Base-by-base conservation (phyloP, 768 basidiomycete species). In the Mycena haematopus region DNA sequence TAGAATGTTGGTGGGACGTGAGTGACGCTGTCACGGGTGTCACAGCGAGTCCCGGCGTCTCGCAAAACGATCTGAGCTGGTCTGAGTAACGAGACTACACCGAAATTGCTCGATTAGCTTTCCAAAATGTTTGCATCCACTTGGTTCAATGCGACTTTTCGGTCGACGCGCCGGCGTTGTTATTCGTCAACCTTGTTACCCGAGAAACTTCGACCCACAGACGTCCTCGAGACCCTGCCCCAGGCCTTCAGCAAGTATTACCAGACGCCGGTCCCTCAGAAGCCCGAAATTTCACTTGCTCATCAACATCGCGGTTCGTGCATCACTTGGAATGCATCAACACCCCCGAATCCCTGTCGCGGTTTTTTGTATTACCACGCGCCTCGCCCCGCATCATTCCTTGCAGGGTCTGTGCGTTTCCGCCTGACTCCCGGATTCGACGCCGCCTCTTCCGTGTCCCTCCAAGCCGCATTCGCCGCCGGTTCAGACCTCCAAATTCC, bases 351-450 rank as follows among this genome's bases (percentile, higher is more conserved):
- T 14, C 22, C 35, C 10, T 58, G 62, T 31, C 22, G 29, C 7
- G 69, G 71, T 11, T 72, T 71, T 40, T 42, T 72, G 19, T 72
- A 72, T 55, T 69, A 60, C 36, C 53, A 69, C 42, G 25, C 19
- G 14, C 65, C 67, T 10, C 15, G 10, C 1, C 42, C n/a, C 17
- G 22, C 52, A 15, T 50, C 63, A 6, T 31, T 21, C 3, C 54
- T 59, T 2, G 61, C 68, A 9, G 63, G 61, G 6, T 58, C 65
- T 21, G 22, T 71, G 8, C 67, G 71, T 19, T 68, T 71, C 40
- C 69, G 70, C 15, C 29, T 69, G 14, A 69, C 69, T 11, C 36
- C 53, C 15, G 24, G 47, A 24, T 29, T 29, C 40, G 53, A 63
- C 24, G 58, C 60, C 10, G 21, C 52, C 6, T 47, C 51, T 15